phyloP scores from a whole-genome alignment of 306 rosid species.

The Ochetophila trinervis region DNA sequence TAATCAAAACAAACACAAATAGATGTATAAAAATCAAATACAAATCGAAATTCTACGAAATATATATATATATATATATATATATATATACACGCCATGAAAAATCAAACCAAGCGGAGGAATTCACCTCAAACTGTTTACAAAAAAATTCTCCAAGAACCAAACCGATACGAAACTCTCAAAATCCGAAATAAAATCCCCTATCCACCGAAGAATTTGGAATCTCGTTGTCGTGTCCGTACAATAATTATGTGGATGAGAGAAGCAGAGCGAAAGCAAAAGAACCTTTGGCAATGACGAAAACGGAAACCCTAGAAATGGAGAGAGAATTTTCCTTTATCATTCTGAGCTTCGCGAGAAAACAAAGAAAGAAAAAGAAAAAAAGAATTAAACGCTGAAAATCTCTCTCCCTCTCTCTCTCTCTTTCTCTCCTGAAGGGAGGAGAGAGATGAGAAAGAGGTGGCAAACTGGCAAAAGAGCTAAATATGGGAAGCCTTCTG shows the following conservation, averaged over 20 bases:
- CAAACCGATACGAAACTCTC: neutral
- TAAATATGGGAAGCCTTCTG: conserved; percentile 6
- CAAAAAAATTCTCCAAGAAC: neutral
- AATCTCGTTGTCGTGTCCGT: conserved; percentile 3
- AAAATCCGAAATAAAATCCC: neutral
- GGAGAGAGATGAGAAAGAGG: conserved; percentile 26
- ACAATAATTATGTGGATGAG: neutral
- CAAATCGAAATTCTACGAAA: neutral
- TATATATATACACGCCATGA: neutral
- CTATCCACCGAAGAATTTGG: neutral
- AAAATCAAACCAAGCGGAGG: conserved; percentile 1
- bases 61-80: too few species aligned
- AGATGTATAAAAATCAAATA: too few species aligned
- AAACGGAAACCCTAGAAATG: conserved; percentile 29
- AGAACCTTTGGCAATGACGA: conserved; percentile 22
- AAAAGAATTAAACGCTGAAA: neutral
- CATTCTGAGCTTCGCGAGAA: neutral
- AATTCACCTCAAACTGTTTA: conserved; percentile 18
- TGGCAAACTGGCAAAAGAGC: too few species aligned
- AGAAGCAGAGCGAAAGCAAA: neutral
- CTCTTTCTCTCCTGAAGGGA: conserved; percentile 22
- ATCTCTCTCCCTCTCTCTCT: conserved; percentile 1
- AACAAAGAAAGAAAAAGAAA: neutral
- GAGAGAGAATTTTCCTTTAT: conserved; percentile 16
- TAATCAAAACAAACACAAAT: too few species aligned